These are phyloP conservation scores for Triticum timopheevii DNA, from an alignment of 176 grass and related monocot genomes.

Conservation along the genomic window DNA sequence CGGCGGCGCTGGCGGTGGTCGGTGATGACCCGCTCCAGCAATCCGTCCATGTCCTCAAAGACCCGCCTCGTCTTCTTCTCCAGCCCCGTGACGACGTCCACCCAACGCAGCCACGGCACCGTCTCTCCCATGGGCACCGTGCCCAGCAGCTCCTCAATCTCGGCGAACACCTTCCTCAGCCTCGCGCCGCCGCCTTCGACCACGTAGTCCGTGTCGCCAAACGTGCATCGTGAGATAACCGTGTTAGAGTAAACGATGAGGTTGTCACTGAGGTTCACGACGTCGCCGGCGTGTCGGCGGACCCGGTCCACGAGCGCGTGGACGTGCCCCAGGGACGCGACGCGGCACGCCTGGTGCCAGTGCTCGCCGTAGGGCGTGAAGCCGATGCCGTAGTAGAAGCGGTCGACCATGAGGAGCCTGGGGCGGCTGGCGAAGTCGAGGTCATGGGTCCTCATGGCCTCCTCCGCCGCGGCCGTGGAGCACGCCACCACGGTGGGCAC, in stretches of 20 bases:
- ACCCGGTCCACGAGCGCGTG: slow-evolving; percentile 4
- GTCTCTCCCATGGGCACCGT: background rate
- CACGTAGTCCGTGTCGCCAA: background rate
- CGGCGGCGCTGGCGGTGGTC: background rate
- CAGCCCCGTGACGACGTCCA: background rate
- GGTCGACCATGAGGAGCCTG: background rate
- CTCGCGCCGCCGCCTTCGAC: background rate
- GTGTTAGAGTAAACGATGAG: background rate
- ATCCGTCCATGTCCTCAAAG: background rate
- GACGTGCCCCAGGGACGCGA: slow-evolving; percentile 24
- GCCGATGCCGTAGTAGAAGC: slow-evolving; percentile 41
- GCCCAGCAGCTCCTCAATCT: background rate
- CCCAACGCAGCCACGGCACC: background rate
- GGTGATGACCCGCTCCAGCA: background rate
- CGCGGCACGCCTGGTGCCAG: slow-evolving; percentile 54
- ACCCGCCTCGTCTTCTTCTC: background rate
- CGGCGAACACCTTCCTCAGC: background rate
- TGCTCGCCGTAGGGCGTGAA: slow-evolving; percentile 62
- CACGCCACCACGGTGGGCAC: background rate
- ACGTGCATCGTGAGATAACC: background rate
- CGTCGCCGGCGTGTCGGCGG: no score
- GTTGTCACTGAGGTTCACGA: background rate
- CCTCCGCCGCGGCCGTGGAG: background rate
- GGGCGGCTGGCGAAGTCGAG: slow-evolving; percentile 50
- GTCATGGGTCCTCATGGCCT: slow-evolving; percentile 30